Evolutionary conservation across 169 alveolate genomes (phyloP), one percentile per base, ranked within the genome.

Genomic region (Eimeria acervulina): DNA sequence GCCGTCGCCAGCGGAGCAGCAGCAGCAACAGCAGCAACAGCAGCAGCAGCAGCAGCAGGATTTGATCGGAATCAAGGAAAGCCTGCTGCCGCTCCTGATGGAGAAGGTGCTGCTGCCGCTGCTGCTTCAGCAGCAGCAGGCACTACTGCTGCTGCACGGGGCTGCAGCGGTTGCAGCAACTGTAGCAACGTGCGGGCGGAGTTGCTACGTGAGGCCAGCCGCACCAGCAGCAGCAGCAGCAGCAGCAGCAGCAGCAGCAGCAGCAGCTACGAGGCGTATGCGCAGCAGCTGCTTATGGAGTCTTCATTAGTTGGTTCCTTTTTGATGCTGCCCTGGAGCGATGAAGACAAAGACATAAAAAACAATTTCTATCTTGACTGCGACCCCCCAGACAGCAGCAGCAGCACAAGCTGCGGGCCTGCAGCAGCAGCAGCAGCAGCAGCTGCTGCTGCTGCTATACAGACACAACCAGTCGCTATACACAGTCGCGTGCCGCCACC

Each of bases 301-400:
- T 93, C 97, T 52, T 95, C 97, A 2, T 28, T 96, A 23, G 96
- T 97, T n/a, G 98, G 98, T 13, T 95, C 92, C 63, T 96, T 95
- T 44, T 83, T 96, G 83, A 97, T 97, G 90, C 47, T 97, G 68
- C 98, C 98, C 33, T 97, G 98, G 98, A 94, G 93, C 23, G 96
- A 96, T 42, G 59, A 31, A 4, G 98, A 97, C 63, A 95, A 95
- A 21, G 98, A 97, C 90, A 96, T 97, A 52, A 63, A 83, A 78
- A 90, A 95, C 40, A 97, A 97, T 61, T 70, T 96, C 44, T 97
- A 95, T 74, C 17, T 96, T 28, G 95, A 96, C 55, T 85, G 95
- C 81, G 96, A 87, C 40, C 90, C 93, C 40, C 94, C 90, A 36
- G 72, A 55, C 68, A 59, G 68, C 68, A 59, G 68, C 68, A 59